phyloP scores from a whole-genome alignment of 2,329 filamentous ascomycete species.

The Rhexocercosporidium sp. region DNA sequence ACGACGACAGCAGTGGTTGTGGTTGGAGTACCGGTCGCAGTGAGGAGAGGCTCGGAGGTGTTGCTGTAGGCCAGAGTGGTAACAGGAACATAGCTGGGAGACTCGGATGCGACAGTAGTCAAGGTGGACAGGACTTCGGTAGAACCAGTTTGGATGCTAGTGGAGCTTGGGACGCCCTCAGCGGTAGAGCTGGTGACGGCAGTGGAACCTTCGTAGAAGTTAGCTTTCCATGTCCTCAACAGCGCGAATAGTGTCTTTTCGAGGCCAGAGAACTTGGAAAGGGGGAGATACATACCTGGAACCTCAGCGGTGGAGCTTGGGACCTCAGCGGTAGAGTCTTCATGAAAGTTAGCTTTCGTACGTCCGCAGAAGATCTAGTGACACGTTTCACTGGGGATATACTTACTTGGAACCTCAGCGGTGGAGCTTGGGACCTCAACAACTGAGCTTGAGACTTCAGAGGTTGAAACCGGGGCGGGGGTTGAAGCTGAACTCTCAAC shows the following conservation, averaged over 20 bases:
- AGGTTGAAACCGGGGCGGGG: not conserved
- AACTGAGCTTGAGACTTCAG: slow-evolving; percentile 12
- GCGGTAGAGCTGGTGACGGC: not conserved
- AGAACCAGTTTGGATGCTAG: slow-evolving; percentile 4
- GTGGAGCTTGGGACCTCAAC: slow-evolving; percentile 12
- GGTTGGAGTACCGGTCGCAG: slow-evolving; percentile 2
- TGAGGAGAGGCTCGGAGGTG: slow-evolving; percentile 10
- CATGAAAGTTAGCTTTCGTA: not conserved
- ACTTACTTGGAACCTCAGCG: not conserved
- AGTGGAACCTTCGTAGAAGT: not conserved
- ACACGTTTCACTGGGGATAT: not conserved
- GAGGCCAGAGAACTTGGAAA: not conserved
- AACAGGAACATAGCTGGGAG: slow-evolving; percentile 9
- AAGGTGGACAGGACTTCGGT: not conserved
- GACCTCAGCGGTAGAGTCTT: not conserved
- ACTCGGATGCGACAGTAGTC: not conserved
- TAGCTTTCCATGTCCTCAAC: not conserved
- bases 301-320: slow-evolving; percentile 12
- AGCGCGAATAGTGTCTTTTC: not conserved
- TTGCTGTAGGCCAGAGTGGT: slow-evolving; percentile 7
- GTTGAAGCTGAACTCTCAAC: slow-evolving; percentile 11
- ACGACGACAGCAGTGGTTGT: slow-evolving; percentile 6
- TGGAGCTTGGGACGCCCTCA: slow-evolving; percentile 6
- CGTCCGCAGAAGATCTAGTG: not conserved
- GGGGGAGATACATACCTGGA: not conserved